Evolutionary conservation across 2,329 filamentous ascomycete genomes (phyloP).

Genomic region (Berkeleyomyces basicola): DNA sequence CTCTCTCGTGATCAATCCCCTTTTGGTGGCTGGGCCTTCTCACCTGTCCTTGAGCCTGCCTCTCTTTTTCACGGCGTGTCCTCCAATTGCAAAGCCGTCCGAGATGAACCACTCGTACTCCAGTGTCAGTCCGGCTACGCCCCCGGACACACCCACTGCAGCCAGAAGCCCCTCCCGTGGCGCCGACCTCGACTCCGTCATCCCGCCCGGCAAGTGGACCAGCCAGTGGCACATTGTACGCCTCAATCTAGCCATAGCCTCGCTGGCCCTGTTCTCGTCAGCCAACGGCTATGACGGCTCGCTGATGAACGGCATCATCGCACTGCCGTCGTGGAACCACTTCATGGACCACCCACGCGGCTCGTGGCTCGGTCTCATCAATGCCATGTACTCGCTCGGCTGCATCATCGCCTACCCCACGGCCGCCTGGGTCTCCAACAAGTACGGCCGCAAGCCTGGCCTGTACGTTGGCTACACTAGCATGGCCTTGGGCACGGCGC

Average conservation of each 20-base stretch:
- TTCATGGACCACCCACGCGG: conserved; percentile 20
- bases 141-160: neutral
- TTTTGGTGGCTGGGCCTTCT: too few relatives aligned
- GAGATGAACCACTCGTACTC: neutral
- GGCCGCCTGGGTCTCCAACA: conserved; percentile 30
- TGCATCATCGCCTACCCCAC: conserved; percentile 29
- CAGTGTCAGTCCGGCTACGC: neutral
- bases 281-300: conserved; percentile 38
- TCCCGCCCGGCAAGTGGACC: conserved; percentile 65
- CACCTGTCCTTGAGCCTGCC: neutral
- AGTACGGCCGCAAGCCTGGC: conserved; percentile 29
- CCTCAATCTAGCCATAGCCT: conserved; percentile 42
- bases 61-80: neutral
- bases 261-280: conserved; percentile 30
- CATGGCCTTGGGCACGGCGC: conserved; percentile 23
- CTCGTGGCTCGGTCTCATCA: conserved; percentile 32
- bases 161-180: conserved; percentile 23
- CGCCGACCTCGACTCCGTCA: conserved; percentile 54
- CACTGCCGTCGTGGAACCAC: conserved; percentile 23
- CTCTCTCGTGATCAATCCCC: too few relatives aligned
- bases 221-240: conserved; percentile 64
- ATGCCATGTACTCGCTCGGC: conserved; percentile 36
- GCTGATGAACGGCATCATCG: conserved; percentile 31
- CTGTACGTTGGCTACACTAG: conserved; percentile 28
- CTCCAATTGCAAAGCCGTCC: neutral